phyloP scores from a whole-genome alignment of 768 basidiomycete species.

The Crepidotus variabilis region DNA sequence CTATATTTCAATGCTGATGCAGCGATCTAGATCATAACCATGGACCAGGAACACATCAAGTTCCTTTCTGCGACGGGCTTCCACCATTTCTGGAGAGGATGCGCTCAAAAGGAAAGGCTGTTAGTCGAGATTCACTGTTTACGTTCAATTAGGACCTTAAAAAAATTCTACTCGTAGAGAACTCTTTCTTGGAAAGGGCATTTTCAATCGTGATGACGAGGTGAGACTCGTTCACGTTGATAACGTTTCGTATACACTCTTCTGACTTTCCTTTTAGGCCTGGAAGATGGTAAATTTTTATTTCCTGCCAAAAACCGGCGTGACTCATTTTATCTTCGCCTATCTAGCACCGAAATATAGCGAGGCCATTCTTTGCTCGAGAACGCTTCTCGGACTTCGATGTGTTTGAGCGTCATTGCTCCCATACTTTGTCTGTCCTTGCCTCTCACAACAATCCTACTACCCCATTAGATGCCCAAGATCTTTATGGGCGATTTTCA shows the following conservation, averaged over 20 bases:
- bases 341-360: constrained; percentile 56
- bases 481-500: constrained; percentile 64
- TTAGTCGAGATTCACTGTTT: constrained; percentile 25
- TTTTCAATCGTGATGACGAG: constrained; percentile 76
- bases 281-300: constrained; percentile 58
- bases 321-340: constrained; percentile 4
- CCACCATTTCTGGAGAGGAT: constrained; percentile 63
- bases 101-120: constrained; percentile 62
- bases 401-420: constrained; percentile 55
- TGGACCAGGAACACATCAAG: constrained; percentile 70
- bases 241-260: constrained; percentile 1
- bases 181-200: constrained; percentile 67
- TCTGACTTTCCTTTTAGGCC: constrained; percentile 24
- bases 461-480: constrained; percentile 59
- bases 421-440: constrained; percentile 46
- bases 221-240: constrained; percentile 27
- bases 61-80: constrained; percentile 66
- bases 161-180: constrained; percentile 30
- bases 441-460: constrained; percentile 31
- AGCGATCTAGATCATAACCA: constrained; percentile 56
- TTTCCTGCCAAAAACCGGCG: not conserved
- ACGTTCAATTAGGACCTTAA: not conserved
- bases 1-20: constrained; percentile 8
- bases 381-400: constrained; percentile 70
- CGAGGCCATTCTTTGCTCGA: constrained; percentile 73